Conservation (phyloP, 345 rosid genomes). For the Odontarrhena argentea region DNA sequence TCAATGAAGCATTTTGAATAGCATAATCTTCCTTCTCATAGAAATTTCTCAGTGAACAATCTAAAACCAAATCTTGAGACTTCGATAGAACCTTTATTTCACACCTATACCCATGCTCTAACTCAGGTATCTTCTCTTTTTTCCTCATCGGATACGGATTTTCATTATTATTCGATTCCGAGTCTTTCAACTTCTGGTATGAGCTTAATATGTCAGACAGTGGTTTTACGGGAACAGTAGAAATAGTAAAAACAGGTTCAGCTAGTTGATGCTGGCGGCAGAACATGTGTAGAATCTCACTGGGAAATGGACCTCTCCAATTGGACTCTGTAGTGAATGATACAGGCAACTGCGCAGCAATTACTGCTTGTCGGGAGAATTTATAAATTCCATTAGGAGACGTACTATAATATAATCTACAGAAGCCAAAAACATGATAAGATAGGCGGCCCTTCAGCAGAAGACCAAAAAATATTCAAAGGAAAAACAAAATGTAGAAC, state of each 20-base stretch:
- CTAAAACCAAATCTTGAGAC: slow-evolving; percentile 57
- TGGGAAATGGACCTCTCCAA: slow-evolving; percentile 81
- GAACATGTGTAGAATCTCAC: slow-evolving; percentile 64
- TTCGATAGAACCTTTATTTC: slow-evolving; percentile 65
- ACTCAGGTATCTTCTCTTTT: slow-evolving; percentile 32
- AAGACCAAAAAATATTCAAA: neutral
- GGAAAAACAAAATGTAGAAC: neutral
- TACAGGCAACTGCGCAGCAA: slow-evolving; percentile 62
- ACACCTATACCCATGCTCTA: slow-evolving; percentile 43
- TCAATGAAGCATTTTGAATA: slow-evolving; percentile 64
- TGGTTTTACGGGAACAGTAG: slow-evolving; percentile 42
- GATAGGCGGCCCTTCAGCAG: neutral
- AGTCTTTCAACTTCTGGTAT: slow-evolving; percentile 48
- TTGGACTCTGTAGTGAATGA: slow-evolving; percentile 59
- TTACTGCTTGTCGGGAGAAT: slow-evolving; percentile 65
- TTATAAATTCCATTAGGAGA: slow-evolving; percentile 73
- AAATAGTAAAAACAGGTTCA: slow-evolving; percentile 62
- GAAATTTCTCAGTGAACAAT: slow-evolving; percentile 52
- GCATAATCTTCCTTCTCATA: slow-evolving; percentile 65
- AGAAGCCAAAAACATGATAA: slow-evolving; percentile 17
- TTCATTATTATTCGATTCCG: slow-evolving; percentile 38
- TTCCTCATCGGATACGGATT: neutral
- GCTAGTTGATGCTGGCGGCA: slow-evolving; percentile 70
- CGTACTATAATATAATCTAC: slow-evolving; percentile 57
- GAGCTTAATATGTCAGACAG: slow-evolving; percentile 44